phyloP scores from a whole-genome alignment of 139 green algal genomes.

The Desmodesmus armatus region DNA sequence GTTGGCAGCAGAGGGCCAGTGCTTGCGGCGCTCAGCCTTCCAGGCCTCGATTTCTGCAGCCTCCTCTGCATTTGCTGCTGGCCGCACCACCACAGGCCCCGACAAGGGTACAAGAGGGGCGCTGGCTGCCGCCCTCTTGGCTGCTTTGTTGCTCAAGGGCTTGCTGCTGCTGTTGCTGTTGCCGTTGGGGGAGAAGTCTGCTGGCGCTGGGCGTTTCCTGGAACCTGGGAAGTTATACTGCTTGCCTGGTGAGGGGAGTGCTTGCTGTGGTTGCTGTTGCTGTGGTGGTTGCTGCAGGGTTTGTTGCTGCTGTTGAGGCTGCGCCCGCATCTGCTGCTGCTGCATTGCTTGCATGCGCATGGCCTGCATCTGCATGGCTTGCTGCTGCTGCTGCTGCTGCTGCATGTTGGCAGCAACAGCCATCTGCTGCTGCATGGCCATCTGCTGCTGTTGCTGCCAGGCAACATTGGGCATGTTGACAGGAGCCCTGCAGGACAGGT shows the following conservation, averaged over 20 bases:
- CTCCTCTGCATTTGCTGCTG: slow-evolving; percentile 53
- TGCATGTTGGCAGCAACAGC: too few species aligned
- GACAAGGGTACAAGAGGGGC: slow-evolving; percentile 7
- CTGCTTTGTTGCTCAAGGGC: slow-evolving; percentile 19
- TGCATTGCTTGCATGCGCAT: slow-evolving; percentile 11
- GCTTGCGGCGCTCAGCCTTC: slow-evolving; percentile 56
- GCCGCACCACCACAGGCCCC: slow-evolving; percentile 49
- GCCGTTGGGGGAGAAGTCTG: neutral
- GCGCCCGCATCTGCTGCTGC: neutral
- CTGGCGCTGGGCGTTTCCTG: neutral
- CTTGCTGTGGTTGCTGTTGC: neutral
- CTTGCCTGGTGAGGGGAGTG: neutral
- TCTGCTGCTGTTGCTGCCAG: slow-evolving; percentile 23
- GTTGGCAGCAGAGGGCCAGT: slow-evolving; percentile 61
- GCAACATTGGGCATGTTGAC: neutral
- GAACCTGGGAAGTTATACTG: slow-evolving; percentile 37
- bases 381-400: slow-evolving; percentile 13
- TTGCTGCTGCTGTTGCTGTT: neutral
- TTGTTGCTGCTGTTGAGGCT: neutral
- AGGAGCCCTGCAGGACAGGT: neutral
- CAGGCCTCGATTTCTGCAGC: slow-evolving; percentile 60
- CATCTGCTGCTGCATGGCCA: neutral
- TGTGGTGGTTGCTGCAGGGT: neutral
- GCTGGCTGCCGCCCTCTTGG: slow-evolving; percentile 5
- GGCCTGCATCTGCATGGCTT: slow-evolving; percentile 9